Conservation (phyloP, 1,284 basidiomycete species). For the Fistulina hepatica region DNA sequence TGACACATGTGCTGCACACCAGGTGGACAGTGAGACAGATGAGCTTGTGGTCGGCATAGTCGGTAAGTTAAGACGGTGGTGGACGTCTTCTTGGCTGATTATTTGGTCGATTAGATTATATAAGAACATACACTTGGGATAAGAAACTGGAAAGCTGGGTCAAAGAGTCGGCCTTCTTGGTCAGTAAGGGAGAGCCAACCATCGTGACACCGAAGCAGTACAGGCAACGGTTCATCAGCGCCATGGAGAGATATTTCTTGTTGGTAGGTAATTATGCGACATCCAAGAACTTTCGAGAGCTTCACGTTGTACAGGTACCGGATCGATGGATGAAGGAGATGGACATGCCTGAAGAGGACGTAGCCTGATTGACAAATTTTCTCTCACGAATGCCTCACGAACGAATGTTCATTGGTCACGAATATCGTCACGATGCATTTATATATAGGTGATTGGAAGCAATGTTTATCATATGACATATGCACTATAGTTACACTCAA, state of each 20-base stretch:
- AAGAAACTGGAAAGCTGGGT: conserved; percentile 98
- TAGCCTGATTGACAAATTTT: too few species aligned
- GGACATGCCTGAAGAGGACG: conserved; percentile 65
- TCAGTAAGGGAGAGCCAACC: conserved; percentile 81
- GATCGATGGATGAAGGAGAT: conserved; percentile 82
- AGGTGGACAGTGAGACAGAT: conserved; percentile 69
- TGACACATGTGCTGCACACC: conserved; percentile 3
- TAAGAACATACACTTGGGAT: conserved; percentile 94
- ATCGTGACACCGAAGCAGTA: conserved; percentile 85
- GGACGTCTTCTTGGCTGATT: background rate
- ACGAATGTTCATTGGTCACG: too few species aligned
- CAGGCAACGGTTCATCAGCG: conserved; percentile 77
- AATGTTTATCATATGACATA: too few species aligned
- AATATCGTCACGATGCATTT: too few species aligned
- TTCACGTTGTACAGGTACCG: conserved; percentile 42
- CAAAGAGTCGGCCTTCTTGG: conserved; percentile 86
- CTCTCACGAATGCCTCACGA: too few species aligned
- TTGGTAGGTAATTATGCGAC: conserved; percentile 36
- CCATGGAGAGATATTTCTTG: conserved; percentile 90
- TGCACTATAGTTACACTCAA: too few species aligned
- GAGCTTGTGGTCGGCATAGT: conserved; percentile 96
- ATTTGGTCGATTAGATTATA: conserved; percentile 54
- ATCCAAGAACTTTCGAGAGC: background rate
- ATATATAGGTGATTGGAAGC: too few species aligned
- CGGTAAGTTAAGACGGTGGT: conserved; percentile 39